Base-by-base conservation (phyloP, 805 yeast species). In the Sugiyamaella qingdaonensis region DNA sequence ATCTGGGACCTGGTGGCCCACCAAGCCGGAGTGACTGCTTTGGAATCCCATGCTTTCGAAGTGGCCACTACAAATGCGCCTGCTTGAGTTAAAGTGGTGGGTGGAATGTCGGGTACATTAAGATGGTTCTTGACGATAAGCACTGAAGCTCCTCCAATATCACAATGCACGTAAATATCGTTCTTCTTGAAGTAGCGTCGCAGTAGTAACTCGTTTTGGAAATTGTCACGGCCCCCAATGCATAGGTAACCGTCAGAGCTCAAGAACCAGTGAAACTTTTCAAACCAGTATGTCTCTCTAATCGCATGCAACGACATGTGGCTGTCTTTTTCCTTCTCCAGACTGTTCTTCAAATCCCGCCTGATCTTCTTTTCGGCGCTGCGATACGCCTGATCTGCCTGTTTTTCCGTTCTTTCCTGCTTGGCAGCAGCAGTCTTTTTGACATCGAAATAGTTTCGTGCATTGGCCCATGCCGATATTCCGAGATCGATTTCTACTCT, bases 201-300 rank as follows among this genome's bases (percentile, higher is more conserved):
- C 63, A 86, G 86, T 27, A 94, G 79, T 72, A 88, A 78, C 61
- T 91, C 96, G 3, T 81, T 77, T 66, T 92, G 98, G 3, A 80
- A 67, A 19, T 76, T 79, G 65, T 94, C 97, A 58, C 89, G 81
- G 1, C 97, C 98, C 46, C 91, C 89, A 51, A 94, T 68, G 54
- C 95, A 86, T 48, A 94, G 71, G 64, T 86, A 90, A 0, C 94
- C 91, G 64, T 92, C 98, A 59, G 85, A 82, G 0, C 97, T 80
- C n/a, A 91, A 74, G 64, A 94, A 94, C 99, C 99, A 94, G 63
- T 77, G 82, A 68, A 85, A 92, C 68, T 92, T 94, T 66, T 94
- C 99, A 72, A 94, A 94, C 88, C 97, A 91, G 65, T 75, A 84
- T 46, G 88, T 89, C 3, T 79, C 75, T 46, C 97, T 78, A 32